Base-by-base conservation (phyloP, 2,329 filamentous ascomycete genomes). In the Coleophoma crateriformis region DNA sequence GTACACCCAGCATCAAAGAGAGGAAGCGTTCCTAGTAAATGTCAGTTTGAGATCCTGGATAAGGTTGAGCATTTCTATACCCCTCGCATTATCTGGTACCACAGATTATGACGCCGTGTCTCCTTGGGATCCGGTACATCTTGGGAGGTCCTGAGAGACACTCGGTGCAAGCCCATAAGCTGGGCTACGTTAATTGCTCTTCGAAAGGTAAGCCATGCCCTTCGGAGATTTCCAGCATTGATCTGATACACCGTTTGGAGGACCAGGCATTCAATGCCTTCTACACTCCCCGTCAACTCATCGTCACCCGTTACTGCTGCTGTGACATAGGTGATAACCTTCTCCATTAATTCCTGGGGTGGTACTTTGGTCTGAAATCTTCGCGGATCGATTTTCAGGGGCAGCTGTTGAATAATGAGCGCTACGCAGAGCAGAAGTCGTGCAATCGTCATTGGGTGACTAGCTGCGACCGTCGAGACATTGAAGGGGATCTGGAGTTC, bases 231-330 rank as follows among this genome's bases (percentile, higher is more conserved):
- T 0, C 76, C 76, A 0, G 58, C 55, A 12, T 75, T 74, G 32
- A 67, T 67, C 3, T 69, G 60, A 52, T 70, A 73, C 33, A 74
- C 64, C 7, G 62, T 63, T 48, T 76, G 69, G 0, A 77, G 61
- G 57, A 78, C 65, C 17, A 78, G 63, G 45, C 72, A 72, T 49
- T 76, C 71, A 14, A 77, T 58, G 1, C 72, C 76, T 59, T 81
- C 77, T 1, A 74, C 56, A 3, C 69, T 73, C 14, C 59, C 61
- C 0, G 71, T 53, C 0, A 78, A 58, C 1, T 69, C 67, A 43
- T 77, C 70, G 32, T 76, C 68, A 20, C 61, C 62, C 0, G 70
- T 73, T 1, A 79, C 69, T 64, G 38, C 7, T 20, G 13, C 15
- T 6, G 22, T 12, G 20, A 48, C 35, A 19, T 19, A 17, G 14